These are phyloP conservation scores for Auricularia auricula-judae DNA, from an alignment of 768 basidiomycete species.

Conservation along the genomic window DNA sequence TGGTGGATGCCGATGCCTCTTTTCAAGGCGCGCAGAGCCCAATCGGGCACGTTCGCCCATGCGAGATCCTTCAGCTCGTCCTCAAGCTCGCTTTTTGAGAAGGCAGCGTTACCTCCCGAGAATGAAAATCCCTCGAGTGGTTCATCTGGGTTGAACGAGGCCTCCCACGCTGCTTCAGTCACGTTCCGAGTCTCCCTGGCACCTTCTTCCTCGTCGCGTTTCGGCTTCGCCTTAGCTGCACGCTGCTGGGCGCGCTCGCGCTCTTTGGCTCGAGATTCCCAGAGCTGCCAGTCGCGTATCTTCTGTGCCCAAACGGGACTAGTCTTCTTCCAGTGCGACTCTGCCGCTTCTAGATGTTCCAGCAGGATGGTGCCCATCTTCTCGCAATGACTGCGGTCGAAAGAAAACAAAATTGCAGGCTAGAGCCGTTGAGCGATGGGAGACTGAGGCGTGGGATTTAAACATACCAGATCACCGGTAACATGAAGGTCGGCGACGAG, in stretches of 20 bases:
- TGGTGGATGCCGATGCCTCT: conserved; percentile 65
- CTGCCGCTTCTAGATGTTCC: conserved; percentile 27
- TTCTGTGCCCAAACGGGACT: conserved; percentile 41
- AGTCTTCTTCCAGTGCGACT: conserved; percentile 36
- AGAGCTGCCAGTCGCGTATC: conserved; percentile 38
- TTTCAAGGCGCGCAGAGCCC: conserved; percentile 36
- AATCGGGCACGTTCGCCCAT: conserved; percentile 24
- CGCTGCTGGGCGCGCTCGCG: conserved; percentile 35
- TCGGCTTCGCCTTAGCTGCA: conserved; percentile 26
- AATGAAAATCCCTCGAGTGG: conserved; percentile 54
- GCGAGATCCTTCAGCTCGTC: conserved; percentile 32
- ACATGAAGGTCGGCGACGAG: conserved; percentile 49
- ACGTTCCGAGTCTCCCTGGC: conserved; percentile 10
- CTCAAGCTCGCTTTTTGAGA: conserved; percentile 36
- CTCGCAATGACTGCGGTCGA: conserved; percentile 52
- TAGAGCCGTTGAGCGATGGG: conserved; percentile 12
- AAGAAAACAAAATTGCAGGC: conserved; percentile 61
- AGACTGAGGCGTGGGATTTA: not conserved
- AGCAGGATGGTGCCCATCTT: conserved; percentile 32
- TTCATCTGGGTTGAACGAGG: conserved; percentile 44
- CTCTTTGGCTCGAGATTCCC: conserved; percentile 35
- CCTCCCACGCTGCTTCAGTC: conserved; percentile 32
- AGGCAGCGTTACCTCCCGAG: conserved; percentile 30
- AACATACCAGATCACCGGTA: conserved; percentile 41
- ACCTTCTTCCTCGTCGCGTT: conserved; percentile 20